Conservation (phyloP, 129 eudicot species). For the Pseudognaphalium luteoalbum region DNA sequence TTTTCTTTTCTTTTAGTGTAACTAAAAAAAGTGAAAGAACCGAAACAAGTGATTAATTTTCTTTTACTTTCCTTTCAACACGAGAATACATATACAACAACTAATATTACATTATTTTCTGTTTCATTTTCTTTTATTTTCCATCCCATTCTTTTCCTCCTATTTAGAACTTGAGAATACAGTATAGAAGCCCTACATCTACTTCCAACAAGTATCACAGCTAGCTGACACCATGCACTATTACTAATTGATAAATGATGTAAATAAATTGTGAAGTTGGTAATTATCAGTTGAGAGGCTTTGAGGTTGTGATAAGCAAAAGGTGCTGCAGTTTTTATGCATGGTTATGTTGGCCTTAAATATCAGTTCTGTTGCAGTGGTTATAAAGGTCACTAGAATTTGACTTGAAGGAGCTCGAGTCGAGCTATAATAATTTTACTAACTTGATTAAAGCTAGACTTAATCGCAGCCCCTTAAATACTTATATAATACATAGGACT, state of each 20-base stretch:
- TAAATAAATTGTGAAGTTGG: neutral
- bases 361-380: neutral
- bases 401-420: neutral
- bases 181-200: neutral
- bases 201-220: neutral
- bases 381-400: neutral
- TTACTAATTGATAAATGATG: neutral
- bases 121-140: no score
- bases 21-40: no score
- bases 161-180: no score
- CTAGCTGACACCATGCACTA: neutral
- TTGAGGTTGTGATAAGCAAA: neutral
- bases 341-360: slow-evolving; percentile 5
- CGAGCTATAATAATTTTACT: neutral
- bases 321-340: neutral
- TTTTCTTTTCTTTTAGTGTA: no score
- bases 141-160: no score
- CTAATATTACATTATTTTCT: no score
- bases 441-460: neutral
- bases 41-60: no score
- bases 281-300: neutral
- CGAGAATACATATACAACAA: no score
- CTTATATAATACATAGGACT: neutral
- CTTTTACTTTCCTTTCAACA: no score
- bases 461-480: neutral